Evolutionary conservation across 2,329 filamentous ascomycete genomes (phyloP).

Genomic region (Arthrobotrys sinensis): DNA sequence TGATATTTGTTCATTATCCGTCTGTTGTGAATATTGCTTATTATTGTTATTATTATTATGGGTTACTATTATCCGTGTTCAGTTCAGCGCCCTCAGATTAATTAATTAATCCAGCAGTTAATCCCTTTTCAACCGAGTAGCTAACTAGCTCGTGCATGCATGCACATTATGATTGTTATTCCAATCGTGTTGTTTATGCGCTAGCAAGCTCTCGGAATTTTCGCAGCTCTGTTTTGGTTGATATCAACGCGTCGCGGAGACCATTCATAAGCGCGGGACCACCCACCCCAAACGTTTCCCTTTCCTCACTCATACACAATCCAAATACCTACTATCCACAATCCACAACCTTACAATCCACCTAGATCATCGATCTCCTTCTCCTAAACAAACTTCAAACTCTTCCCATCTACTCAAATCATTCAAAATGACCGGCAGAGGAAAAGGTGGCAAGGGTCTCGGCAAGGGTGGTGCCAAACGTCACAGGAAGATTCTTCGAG

Average conservation of each 20-base stretch:
- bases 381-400: background rate
- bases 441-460: constrained; percentile 97
- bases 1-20: too few species aligned
- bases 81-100: too few species aligned
- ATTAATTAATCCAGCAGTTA: too few species aligned
- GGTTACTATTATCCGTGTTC: too few species aligned
- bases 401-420: background rate
- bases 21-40: too few species aligned
- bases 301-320: background rate
- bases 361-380: constrained; percentile 7
- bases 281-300: constrained; percentile 9
- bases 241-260: constrained; percentile 56
- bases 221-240: constrained; percentile 38
- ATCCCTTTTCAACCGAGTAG: too few species aligned
- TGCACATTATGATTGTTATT: background rate
- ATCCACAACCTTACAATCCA: background rate
- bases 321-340: background rate
- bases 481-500: constrained; percentile 98
- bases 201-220: background rate
- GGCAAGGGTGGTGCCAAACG: constrained; percentile 99
- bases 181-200: background rate
- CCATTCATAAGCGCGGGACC: constrained; percentile 48
- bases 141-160: background rate
- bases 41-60: too few species aligned
- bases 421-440: constrained; percentile 67